These are phyloP conservation scores for Ceratocystis cacaofunesta DNA, from an alignment of 2,329 filamentous ascomycete genomes.

Conservation along the genomic window DNA sequence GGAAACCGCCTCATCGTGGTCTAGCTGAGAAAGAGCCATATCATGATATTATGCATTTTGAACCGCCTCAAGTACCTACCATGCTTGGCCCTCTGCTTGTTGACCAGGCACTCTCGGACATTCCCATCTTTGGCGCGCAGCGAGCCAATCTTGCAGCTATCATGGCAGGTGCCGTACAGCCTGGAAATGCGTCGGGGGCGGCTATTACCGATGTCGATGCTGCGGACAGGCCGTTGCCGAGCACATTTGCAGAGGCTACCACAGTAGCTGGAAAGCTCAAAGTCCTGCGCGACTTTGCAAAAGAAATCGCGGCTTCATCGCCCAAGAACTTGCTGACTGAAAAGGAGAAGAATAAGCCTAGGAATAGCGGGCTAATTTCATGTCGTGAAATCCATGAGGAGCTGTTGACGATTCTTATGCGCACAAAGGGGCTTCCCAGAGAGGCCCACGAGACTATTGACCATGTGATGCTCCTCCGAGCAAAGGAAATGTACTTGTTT, in stretches of 20 bases:
- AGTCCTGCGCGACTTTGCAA: slow-evolving; percentile 29
- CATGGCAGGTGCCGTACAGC: slow-evolving; percentile 28
- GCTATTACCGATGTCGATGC: slow-evolving; percentile 27
- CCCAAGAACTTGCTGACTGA: slow-evolving; percentile 9
- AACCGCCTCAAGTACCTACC: slow-evolving; percentile 36
- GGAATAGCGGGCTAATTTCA: slow-evolving; percentile 25
- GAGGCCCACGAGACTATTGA: slow-evolving; percentile 39
- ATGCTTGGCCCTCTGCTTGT: slow-evolving; percentile 41
- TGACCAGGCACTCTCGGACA: slow-evolving; percentile 37
- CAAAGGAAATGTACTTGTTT: slow-evolving; percentile 48
- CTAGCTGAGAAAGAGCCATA: slow-evolving; percentile 39
- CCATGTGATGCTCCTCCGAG: slow-evolving; percentile 43
- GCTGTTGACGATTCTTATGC: slow-evolving; percentile 32
- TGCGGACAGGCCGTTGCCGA: slow-evolving; percentile 26
- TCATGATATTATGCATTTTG: slow-evolving; percentile 43
- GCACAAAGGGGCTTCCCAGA: slow-evolving; percentile 33
- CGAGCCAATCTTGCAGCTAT: slow-evolving; percentile 30
- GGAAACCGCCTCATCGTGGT: slow-evolving; percentile 44
- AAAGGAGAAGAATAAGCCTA: slow-evolving; percentile 14
- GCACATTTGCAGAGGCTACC: slow-evolving; percentile 28
- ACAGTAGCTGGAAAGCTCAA: slow-evolving; percentile 36
- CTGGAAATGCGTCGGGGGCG: not conserved
- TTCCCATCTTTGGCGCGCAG: slow-evolving; percentile 43
- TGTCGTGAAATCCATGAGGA: slow-evolving; percentile 45
- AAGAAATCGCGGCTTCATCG: slow-evolving; percentile 5